Base-by-base conservation (phyloP, 1,284 basidiomycete species). In the Violaceomyces palustris region DNA sequence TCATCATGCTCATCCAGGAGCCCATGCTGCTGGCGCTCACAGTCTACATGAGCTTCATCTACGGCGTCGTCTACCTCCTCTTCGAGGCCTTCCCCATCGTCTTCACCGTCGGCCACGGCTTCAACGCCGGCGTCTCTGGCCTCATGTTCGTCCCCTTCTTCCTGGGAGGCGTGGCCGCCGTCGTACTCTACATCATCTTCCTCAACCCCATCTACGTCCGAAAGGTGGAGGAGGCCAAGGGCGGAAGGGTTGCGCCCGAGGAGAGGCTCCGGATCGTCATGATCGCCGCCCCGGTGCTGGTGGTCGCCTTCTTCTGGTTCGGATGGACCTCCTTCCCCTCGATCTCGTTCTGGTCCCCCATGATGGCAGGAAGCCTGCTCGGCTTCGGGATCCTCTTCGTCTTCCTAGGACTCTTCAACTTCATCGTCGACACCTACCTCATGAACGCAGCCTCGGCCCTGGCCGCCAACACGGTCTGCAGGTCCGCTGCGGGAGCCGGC, bases 41-140 rank as follows among this genome's bases (percentile, higher is more conserved):
- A 0, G 30, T 82, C 7, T 88, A 87, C 74, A 78, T 87, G 4
- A 86, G 87, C 0, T 91, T 92, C 70, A 76, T 86, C 5, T 88
- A 69, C 47, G 85, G 75, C 19, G 27, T 44, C 11, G 40, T 58
- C 23, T 71, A 71, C 27, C 45, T 71, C 1, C 50, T 67, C 7
- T 74, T 74, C 42, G 67, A 65, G 41, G 65, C 69, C 0, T 74
- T 59, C 43, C 74, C 74, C 1, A 50, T 73, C 40, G 72, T 75
- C 30, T 75, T 74, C 37, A 10, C 33, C 6, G 39, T 58, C 5
- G 48, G 64, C 0, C 73, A 75, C 34, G 50, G 58, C 12, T 63
- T 75, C 32, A 57, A 58, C n/a, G 39, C 61, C 0, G 69, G 72
- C 3, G 45, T 67, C 22, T 51, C 48, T 0, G 73, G 73, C 3